Conservation (phyloP, 305 asterid species). For the Solanum hybrid region DNA sequence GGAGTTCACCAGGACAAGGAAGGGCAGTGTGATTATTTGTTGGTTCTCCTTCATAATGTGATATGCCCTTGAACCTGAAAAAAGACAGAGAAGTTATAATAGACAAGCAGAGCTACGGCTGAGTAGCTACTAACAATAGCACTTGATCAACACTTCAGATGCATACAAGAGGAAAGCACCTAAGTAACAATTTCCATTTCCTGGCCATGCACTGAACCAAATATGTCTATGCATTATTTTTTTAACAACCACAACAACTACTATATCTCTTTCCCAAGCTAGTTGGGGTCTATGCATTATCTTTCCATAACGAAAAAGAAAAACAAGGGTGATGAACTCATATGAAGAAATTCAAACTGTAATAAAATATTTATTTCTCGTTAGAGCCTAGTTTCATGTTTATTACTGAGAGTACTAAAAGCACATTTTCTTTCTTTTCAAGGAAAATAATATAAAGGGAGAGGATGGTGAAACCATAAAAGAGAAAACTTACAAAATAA, state of each 20-base stretch:
- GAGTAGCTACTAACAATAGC: neutral
- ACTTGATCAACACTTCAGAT: neutral
- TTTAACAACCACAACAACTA: neutral
- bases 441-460: neutral
- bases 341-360: neutral
- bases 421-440: neutral
- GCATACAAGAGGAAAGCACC: neutral
- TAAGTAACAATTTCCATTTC: neutral
- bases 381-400: neutral
- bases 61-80: slow-evolving; percentile 74
- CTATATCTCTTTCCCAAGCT: neutral
- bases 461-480: neutral
- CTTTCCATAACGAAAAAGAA: neutral
- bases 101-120: neutral
- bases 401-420: neutral
- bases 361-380: neutral
- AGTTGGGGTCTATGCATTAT: neutral
- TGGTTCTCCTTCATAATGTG: slow-evolving; percentile 80
- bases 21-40: slow-evolving; percentile 82
- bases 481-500: neutral
- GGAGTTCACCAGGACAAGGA: slow-evolving; percentile 87
- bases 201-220: neutral
- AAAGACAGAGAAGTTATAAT: neutral
- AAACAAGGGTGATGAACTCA: neutral
- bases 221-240: neutral